Evolutionary conservation across 1,139 yeast species (phyloP).

Genomic region (Scheffersomyces illinoinensis): DNA sequence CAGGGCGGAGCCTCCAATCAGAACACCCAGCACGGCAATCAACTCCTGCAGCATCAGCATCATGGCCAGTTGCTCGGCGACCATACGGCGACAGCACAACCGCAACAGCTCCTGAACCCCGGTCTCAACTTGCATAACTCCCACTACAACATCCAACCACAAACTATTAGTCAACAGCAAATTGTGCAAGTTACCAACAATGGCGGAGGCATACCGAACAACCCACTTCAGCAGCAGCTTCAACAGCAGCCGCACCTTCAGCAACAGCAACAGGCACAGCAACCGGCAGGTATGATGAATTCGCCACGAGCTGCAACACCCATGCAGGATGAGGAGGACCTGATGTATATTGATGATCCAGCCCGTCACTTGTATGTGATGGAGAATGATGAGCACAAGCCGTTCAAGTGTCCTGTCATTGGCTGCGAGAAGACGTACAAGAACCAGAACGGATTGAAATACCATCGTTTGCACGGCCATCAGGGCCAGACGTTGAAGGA

Average conservation of each 20-base stretch:
- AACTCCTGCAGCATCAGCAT: conserved; percentile 15
- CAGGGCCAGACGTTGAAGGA: conserved; percentile 90
- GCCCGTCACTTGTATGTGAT: conserved; percentile 90
- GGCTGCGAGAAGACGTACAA: conserved; percentile 98
- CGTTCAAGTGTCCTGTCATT: conserved; percentile 95
- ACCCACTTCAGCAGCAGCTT: conserved; percentile 7
- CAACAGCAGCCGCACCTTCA: conserved; percentile 10
- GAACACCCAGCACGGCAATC: conserved; percentile 14
- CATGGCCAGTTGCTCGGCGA: not conserved
- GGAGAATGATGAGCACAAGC: conserved; percentile 91
- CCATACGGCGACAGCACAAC: not conserved
- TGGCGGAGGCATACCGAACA: conserved; percentile 1
- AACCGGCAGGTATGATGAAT: conserved; percentile 2
- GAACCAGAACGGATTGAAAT: conserved; percentile 95
- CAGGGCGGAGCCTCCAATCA: conserved; percentile 6
- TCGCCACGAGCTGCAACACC: conserved; percentile 24
- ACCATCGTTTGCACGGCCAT: conserved; percentile 95
- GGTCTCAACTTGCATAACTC: conserved; percentile 13
- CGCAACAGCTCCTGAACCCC: conserved; percentile 9
- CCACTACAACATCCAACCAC: conserved; percentile 13
- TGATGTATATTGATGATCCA: conserved; percentile 83
- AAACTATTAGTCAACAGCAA: conserved; percentile 1
- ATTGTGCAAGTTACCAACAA: not conserved
- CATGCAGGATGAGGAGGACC: conserved; percentile 39
- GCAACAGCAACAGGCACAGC: conserved; percentile 17